Evolutionary conservation across 352 stramenopile species (phyloP).

Genomic region (Phytophthora crassamura): DNA sequence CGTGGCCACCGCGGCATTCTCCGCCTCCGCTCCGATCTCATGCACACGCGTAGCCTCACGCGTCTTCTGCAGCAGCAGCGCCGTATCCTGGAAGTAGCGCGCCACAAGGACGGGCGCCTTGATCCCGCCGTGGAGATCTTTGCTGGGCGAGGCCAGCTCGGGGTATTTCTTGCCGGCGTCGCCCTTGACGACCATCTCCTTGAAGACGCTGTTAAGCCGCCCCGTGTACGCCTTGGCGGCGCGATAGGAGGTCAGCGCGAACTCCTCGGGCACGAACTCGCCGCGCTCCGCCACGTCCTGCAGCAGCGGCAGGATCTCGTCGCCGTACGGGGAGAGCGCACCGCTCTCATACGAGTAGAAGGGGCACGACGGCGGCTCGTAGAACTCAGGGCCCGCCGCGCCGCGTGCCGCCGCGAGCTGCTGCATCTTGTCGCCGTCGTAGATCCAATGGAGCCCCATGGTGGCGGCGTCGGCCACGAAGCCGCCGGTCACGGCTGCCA

Average conservation of each 20-base stretch:
- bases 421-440: constrained; percentile 59
- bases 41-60: constrained; percentile 62
- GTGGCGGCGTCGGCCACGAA: constrained; percentile 73
- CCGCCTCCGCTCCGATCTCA: constrained; percentile 54
- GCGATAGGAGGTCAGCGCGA: constrained; percentile 55
- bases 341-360: constrained; percentile 73
- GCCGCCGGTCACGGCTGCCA: constrained; percentile 53
- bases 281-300: constrained; percentile 51
- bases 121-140: constrained; percentile 66
- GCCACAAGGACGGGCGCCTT: constrained; percentile 65
- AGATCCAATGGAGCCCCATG: constrained; percentile 84
- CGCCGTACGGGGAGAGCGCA: constrained; percentile 64
- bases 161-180: constrained; percentile 66
- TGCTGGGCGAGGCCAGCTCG: constrained; percentile 56
- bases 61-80: constrained; percentile 51
- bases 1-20: constrained; percentile 58
- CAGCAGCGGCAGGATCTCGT: constrained; percentile 71
- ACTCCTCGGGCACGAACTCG: constrained; percentile 52
- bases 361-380: constrained; percentile 61
- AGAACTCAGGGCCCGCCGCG: constrained; percentile 47
- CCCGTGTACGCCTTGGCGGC: constrained; percentile 66
- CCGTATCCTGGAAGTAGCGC: constrained; percentile 50
- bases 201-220: constrained; percentile 71
- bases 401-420: constrained; percentile 37
- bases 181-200: constrained; percentile 70